Conservation (phyloP, 1,284 basidiomycete genomes). For the Nidula niveotomentosa region DNA sequence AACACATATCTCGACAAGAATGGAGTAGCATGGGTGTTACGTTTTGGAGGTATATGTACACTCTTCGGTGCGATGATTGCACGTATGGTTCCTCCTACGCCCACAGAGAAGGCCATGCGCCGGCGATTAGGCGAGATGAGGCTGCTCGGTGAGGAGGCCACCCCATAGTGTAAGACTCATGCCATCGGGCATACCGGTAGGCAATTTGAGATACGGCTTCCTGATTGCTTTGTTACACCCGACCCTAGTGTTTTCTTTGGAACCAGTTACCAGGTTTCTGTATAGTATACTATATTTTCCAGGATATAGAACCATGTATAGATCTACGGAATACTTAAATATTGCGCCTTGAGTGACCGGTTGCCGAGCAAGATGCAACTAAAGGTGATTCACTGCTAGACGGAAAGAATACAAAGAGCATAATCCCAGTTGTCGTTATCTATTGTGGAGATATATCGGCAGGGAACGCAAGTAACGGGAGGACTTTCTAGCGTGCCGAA, state of each 20-base stretch:
- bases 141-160: constrained; percentile 58
- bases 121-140: constrained; percentile 79
- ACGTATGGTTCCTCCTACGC: constrained; percentile 82
- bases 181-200: not conserved
- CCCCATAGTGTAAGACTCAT: constrained; percentile 31
- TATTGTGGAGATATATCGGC: constrained; percentile 44
- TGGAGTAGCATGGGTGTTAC: constrained; percentile 91
- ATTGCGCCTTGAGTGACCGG: no score
- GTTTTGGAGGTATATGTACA: constrained; percentile 88
- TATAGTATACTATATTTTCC: no score
- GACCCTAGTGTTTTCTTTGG: no score
- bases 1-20: constrained; percentile 76
- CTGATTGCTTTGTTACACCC: not conserved
- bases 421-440: constrained; percentile 55
- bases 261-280: no score
- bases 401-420: constrained; percentile 38
- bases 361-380: no score
- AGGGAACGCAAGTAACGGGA: constrained; percentile 58
- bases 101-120: constrained; percentile 86
- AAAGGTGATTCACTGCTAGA: no score
- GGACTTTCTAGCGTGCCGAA: constrained; percentile 10
- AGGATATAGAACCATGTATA: no score
- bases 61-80: constrained; percentile 72
- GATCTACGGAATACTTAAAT: no score
- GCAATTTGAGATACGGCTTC: not conserved